Percentiles rank a stretch among this genome's conserved stretches.
Evolutionary conservation across 306 rosid species (phyloP).

Genomic region (Quercus robur): DNA sequence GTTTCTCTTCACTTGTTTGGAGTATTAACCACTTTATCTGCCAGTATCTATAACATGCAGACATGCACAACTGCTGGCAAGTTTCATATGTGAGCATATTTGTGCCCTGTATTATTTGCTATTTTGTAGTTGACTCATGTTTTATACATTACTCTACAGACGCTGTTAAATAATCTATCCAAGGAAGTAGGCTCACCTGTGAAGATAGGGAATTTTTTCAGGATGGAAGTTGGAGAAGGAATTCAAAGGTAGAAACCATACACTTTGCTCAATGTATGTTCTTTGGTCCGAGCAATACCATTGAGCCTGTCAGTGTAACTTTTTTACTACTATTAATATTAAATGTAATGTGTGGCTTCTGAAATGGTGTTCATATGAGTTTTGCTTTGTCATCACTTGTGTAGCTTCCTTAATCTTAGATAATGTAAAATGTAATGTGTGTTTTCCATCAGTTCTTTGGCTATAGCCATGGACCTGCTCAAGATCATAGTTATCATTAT

Average conservation of each 20-base stretch:
- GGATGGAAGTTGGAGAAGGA: conserved; percentile 97
- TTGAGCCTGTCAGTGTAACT: not conserved
- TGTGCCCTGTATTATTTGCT: not conserved
- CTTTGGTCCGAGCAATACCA: not conserved
- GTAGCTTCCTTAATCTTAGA: not conserved
- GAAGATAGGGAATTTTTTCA: conserved; percentile 71
- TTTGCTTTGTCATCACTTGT: not conserved
- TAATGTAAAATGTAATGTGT: not conserved
- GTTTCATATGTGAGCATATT: not conserved
- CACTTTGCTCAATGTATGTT: not conserved
- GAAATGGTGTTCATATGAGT: not conserved
- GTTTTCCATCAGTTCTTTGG: not conserved
- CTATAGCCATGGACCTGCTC: not conserved
- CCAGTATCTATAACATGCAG: not conserved
- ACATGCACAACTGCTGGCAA: not conserved
- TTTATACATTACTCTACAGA: conserved; percentile 41
- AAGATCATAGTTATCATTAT: not conserved
- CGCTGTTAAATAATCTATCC: conserved; percentile 62
- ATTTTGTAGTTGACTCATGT: conserved; percentile 11
- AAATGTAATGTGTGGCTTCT: not conserved
- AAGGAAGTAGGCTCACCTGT: conserved; percentile 83
- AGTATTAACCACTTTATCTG: not conserved
- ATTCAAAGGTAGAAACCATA: conserved; percentile 57
- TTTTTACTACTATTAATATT: not conserved
- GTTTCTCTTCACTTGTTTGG: not conserved